Conservation (phyloP, 1,284 basidiomycete species). For the Irpex sp. region DNA sequence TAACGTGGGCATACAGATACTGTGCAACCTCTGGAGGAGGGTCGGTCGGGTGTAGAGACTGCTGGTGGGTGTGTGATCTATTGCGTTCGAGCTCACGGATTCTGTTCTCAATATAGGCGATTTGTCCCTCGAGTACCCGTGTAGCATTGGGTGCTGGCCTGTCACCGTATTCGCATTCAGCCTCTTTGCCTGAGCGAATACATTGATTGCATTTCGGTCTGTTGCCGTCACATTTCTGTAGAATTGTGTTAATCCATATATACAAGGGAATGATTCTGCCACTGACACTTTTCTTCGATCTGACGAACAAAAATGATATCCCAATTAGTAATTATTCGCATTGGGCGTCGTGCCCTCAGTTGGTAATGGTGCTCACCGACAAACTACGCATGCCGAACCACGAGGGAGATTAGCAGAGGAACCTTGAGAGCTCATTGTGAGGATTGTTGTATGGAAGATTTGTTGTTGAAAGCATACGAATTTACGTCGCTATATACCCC, state of each 20-base stretch:
- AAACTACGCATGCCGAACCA: constrained; percentile 15
- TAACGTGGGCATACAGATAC: constrained; percentile 1
- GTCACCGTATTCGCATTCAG: constrained; percentile 13
- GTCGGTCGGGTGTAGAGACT: background rate
- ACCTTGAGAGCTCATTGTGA: constrained; percentile 7
- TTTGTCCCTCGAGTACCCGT: constrained; percentile 13
- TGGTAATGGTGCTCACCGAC: constrained; percentile 7
- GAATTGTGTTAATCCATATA: background rate
- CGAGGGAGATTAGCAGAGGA: constrained; percentile 10
- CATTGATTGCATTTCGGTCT: constrained; percentile 16
- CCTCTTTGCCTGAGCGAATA: constrained; percentile 10
- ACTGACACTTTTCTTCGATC: constrained; percentile 15
- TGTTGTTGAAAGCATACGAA: background rate
- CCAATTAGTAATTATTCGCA: too few relatives aligned
- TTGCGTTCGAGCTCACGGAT: constrained; percentile 13
- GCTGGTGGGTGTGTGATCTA: background rate
- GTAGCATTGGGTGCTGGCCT: constrained; percentile 11
- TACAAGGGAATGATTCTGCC: background rate
- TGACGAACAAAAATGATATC: background rate
- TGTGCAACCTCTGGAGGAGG: constrained; percentile 6
- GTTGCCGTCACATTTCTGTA: constrained; percentile 17
- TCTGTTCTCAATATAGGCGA: constrained; percentile 11
- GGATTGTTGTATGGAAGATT: background rate
- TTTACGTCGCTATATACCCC: background rate
- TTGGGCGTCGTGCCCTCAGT: background rate